Evolutionary conservation across 164 flowering plant species (phyloP).

Genomic region (Macadamia integrifolia): DNA sequence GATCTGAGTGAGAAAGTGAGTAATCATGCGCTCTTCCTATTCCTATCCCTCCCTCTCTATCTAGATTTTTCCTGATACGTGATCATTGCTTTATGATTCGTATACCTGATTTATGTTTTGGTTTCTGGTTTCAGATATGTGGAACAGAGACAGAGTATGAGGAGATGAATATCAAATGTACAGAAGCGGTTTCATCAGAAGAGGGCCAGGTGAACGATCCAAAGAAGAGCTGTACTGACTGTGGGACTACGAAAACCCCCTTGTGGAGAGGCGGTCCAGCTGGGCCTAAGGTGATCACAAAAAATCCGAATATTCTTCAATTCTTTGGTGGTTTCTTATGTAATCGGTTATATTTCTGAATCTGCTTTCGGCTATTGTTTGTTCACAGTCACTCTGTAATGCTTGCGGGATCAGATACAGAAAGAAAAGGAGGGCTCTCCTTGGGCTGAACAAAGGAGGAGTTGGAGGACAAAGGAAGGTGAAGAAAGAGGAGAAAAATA

Average conservation of each 20-base stretch:
- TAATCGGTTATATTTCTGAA: neutral
- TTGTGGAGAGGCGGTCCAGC: conserved; percentile 77
- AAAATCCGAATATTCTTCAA: neutral
- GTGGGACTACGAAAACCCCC: conserved; percentile 62
- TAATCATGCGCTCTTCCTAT: conserved; percentile 4
- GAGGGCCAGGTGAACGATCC: conserved; percentile 3
- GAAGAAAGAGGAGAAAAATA: conserved; percentile 19
- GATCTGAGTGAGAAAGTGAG: conserved; percentile 29
- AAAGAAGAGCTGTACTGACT: conserved; percentile 41
- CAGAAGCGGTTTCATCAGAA: neutral
- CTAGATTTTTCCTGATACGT: neutral
- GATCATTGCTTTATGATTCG: neutral
- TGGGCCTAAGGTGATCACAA: conserved; percentile 58
- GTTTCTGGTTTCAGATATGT: conserved; percentile 11
- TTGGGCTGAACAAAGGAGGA: conserved; percentile 27
- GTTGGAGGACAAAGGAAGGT: conserved; percentile 10
- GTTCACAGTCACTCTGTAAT: conserved; percentile 68
- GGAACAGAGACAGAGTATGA: conserved; percentile 20
- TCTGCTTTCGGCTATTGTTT: conserved; percentile 1
- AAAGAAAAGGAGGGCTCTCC: conserved; percentile 50
- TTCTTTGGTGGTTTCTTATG: neutral
- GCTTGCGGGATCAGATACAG: conserved; percentile 84
- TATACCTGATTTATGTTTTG: neutral
- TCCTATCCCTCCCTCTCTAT: no score
- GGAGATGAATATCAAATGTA: neutral